phyloP scores from a whole-genome alignment of 2,329 filamentous ascomycete species.

The Aschersonia sp. region DNA sequence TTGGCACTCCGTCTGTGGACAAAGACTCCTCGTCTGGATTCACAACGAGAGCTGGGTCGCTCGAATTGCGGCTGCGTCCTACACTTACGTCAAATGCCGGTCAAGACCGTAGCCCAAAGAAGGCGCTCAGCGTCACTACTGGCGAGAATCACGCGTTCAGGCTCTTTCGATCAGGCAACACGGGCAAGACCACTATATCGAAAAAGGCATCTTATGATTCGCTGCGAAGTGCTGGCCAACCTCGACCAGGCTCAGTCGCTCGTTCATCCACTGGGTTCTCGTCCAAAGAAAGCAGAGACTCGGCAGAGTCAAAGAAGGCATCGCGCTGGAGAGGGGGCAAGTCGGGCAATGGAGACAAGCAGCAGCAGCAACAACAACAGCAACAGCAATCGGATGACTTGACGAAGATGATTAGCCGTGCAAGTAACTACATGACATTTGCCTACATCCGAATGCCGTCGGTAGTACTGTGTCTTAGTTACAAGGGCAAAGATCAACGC shows the following conservation, averaged over 20 bases:
- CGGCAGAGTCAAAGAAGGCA: conserved; percentile 25
- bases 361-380: not conserved
- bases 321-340: conserved; percentile 41
- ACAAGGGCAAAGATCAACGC: conserved; percentile 89
- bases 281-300: conserved; percentile 21
- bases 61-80: conserved; percentile 71
- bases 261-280: conserved; percentile 32
- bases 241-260: conserved; percentile 25
- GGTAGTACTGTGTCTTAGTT: conserved; percentile 87
- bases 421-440: conserved; percentile 95
- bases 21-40: conserved; percentile 31
- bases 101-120: conserved; percentile 20
- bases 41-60: conserved; percentile 51
- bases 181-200: conserved; percentile 23
- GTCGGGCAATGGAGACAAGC: conserved; percentile 34
- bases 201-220: conserved; percentile 46
- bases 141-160: conserved; percentile 29
- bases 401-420: conserved; percentile 89
- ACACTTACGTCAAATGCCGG: conserved; percentile 51
- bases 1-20: conserved; percentile 22
- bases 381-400: conserved; percentile 70
- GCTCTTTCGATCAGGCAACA: conserved; percentile 30
- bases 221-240: conserved; percentile 25
- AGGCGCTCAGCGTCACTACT: conserved; percentile 33
- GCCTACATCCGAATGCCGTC: conserved; percentile 90